A percentile compares a stretch with the other conserved stretches of the same genome.
phyloP scores from a whole-genome alignment of 2,329 filamentous ascomycete genomes.

The Kalaharituber pfeilii region DNA sequence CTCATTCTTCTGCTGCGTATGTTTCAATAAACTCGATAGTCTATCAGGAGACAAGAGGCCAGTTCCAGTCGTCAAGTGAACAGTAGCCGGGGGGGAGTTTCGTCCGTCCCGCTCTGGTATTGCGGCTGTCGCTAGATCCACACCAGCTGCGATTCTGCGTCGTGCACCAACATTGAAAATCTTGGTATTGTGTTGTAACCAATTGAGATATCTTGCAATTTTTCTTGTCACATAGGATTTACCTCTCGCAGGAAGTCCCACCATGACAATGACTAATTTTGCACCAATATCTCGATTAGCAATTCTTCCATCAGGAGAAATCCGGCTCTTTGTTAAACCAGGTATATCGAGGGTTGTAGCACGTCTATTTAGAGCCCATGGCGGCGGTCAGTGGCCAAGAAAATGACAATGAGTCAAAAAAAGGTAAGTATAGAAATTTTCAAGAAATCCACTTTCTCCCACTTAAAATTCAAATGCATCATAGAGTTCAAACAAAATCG shows the following conservation, averaged over 20 bases:
- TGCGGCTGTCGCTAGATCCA: not conserved
- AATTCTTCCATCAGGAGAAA: constrained; percentile 89
- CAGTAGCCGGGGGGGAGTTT: not conserved
- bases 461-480: not conserved
- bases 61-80: not conserved
- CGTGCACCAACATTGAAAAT: constrained; percentile 98
- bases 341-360: constrained; percentile 94
- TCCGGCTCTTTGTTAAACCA: constrained; percentile 83
- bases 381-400: constrained; percentile 2
- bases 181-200: constrained; percentile 86
- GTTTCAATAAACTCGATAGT: constrained; percentile 1
- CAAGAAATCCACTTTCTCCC: not conserved
- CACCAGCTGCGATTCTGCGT: constrained; percentile 59
- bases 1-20: not conserved
- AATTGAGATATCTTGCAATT: constrained; percentile 82
- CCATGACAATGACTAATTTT: constrained; percentile 97
- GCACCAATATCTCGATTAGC: constrained; percentile 84
- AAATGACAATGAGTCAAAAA: constrained; percentile 8
- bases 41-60: not conserved
- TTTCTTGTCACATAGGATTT: constrained; percentile 99
- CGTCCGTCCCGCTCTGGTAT: not conserved
- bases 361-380: constrained; percentile 34
- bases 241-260: constrained; percentile 80
- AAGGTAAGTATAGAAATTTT: constrained; percentile 1
- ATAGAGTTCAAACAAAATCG: not conserved